Evolutionary conservation across 306 rosid genomes (phyloP).

Genomic region (Vachellia pachyceras): DNA sequence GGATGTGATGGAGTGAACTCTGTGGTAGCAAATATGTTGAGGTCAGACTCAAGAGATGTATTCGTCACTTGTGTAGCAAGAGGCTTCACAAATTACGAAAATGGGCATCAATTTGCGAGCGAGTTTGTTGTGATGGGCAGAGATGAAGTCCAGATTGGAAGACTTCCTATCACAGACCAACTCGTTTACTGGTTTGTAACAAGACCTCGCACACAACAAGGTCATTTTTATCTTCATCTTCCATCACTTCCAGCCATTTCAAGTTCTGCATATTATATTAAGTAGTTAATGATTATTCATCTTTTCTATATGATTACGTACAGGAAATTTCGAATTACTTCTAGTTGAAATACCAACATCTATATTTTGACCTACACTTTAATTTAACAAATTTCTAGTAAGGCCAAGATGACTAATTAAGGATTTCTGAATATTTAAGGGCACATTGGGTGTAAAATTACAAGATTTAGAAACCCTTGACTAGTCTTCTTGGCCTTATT

Average conservation of each 20-base stretch:
- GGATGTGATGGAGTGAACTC: conserved; percentile 75
- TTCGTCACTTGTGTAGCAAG: conserved; percentile 45
- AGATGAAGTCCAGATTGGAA: conserved; percentile 49
- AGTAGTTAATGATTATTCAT: too few species aligned
- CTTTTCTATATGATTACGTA: too few species aligned
- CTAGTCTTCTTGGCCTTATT: too few species aligned
- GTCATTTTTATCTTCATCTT: conserved; percentile 10
- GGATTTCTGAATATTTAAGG: too few species aligned
- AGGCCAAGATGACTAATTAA: too few species aligned
- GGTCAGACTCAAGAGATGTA: conserved; percentile 30
- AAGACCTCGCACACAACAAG: conserved; percentile 36
- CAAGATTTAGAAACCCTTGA: too few species aligned
- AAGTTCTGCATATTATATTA: too few species aligned
- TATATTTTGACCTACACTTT: too few species aligned
- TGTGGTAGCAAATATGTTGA: conserved; percentile 42
- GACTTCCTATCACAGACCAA: conserved; percentile 38
- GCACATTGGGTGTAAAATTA: too few species aligned
- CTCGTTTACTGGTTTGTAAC: conserved; percentile 64
- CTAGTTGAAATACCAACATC: too few species aligned
- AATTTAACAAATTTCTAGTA: too few species aligned
- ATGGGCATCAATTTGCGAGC: conserved; percentile 45
- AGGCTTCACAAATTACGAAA: conserved; percentile 58
- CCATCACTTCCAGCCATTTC: neutral
- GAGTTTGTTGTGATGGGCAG: conserved; percentile 40
- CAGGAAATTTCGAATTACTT: too few species aligned